phyloP scores from a whole-genome alignment of 148 eudicot genomes.

The Amaranthus hypochondriacus region DNA sequence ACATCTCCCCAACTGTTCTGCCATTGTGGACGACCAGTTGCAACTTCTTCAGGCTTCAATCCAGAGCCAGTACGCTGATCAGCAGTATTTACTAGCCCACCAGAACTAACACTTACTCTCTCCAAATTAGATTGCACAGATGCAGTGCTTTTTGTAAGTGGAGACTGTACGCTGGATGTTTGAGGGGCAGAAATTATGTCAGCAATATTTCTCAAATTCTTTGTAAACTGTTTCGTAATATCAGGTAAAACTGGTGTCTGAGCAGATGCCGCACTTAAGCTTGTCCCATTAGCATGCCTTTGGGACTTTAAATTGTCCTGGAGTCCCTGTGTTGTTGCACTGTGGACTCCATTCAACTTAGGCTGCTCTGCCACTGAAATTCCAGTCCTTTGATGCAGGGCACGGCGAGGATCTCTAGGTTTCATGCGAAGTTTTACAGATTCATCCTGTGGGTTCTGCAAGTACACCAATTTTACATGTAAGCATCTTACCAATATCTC shows the following conservation, averaged over 20 bases:
- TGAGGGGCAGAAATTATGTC: constrained; percentile 53
- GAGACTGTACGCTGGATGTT: constrained; percentile 35
- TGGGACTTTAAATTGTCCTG: constrained; percentile 32
- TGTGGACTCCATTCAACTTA: constrained; percentile 28
- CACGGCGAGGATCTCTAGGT: constrained; percentile 95
- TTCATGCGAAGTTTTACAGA: constrained; percentile 75
- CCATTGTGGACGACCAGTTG: constrained; percentile 41
- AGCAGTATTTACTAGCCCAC: constrained; percentile 26
- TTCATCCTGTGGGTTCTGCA: constrained; percentile 60
- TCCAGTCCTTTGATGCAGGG: constrained; percentile 47
- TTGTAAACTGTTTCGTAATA: constrained; percentile 63
- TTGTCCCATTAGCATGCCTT: constrained; percentile 41
- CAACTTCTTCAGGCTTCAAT: constrained; percentile 46
- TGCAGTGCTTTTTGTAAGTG: constrained; percentile 37
- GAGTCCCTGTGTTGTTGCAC: constrained; percentile 29
- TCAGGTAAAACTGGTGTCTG: constrained; percentile 47
- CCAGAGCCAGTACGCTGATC: constrained; percentile 29
- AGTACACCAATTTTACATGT: constrained; percentile 10
- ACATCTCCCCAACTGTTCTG: constrained; percentile 76
- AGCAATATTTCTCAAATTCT: constrained; percentile 70
- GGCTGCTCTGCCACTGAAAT: constrained; percentile 40
- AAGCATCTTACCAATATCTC: too few species aligned
- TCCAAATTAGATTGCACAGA: constrained; percentile 29
- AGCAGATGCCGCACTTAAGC: constrained; percentile 32
- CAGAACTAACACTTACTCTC: constrained; percentile 26